These are phyloP conservation scores for Pythium periplocum DNA, from an alignment of 352 stramenopile species.

Conservation along the genomic window DNA sequence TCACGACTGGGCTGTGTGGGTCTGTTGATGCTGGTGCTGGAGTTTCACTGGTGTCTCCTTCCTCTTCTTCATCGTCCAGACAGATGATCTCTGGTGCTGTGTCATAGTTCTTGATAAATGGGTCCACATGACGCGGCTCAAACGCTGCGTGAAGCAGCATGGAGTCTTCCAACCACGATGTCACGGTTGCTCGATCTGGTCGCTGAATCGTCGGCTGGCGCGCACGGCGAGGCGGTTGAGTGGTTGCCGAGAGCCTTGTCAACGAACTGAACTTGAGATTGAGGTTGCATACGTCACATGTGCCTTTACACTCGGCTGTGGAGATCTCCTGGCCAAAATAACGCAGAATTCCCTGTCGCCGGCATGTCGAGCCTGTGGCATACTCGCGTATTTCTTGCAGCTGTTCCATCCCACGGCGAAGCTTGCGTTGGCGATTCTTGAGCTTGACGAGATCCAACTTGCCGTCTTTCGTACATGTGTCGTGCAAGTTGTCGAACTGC, in stretches of 20 bases:
- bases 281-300: constrained; percentile 44
- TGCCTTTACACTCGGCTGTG: constrained; percentile 27
- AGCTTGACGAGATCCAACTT: constrained; percentile 4
- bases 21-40: too few relatives aligned
- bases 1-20: too few relatives aligned
- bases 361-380: constrained; percentile 31
- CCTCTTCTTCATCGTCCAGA: too few relatives aligned
- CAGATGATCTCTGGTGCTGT: background rate
- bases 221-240: background rate
- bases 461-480: constrained; percentile 18
- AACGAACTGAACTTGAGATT: constrained; percentile 24
- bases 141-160: background rate
- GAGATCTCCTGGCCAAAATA: constrained; percentile 44
- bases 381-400: constrained; percentile 31
- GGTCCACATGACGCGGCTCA: background rate
- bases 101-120: background rate
- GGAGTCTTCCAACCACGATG: background rate
- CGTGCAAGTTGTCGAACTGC: constrained; percentile 7
- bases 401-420: constrained; percentile 22
- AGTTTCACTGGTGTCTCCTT: too few relatives aligned
- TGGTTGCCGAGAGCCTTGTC: constrained; percentile 12
- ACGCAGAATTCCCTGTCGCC: constrained; percentile 33
- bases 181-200: background rate
- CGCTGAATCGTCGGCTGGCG: constrained; percentile 15
- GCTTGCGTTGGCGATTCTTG: constrained; percentile 6